Percentiles rank a stretch among this genome's conserved stretches.
Conservation (phyloP, 345 rosid species). For the Rhodamnia rubescens region DNA sequence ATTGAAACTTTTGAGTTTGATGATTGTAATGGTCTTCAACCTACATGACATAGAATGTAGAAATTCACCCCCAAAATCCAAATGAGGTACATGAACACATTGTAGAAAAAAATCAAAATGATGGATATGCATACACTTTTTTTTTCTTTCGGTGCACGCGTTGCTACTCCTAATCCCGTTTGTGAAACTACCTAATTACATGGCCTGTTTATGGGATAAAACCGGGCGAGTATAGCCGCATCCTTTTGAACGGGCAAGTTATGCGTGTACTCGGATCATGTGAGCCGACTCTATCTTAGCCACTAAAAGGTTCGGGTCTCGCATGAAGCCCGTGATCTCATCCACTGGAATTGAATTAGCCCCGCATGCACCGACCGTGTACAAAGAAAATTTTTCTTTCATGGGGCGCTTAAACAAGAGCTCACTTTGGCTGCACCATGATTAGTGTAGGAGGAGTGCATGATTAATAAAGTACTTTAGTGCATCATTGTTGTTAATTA, state of each 20-base stretch:
- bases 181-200: neutral
- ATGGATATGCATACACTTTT: neutral
- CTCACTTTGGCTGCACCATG: neutral
- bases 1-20: neutral
- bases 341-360: neutral
- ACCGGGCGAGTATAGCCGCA: neutral
- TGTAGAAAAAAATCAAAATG: neutral
- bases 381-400: neutral
- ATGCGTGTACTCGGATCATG: accelerated
- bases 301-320: neutral
- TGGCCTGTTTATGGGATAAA: neutral
- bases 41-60: neutral
- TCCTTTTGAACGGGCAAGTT: neutral
- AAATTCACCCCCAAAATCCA: neutral
- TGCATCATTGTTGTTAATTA: too few species aligned
- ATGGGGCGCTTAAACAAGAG: neutral
- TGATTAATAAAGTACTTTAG: too few species aligned
- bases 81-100: neutral
- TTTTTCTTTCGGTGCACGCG: neutral
- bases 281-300: neutral
- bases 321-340: neutral
- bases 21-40: neutral
- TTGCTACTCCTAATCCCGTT: neutral
- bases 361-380: neutral
- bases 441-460: neutral